phyloP scores from a whole-genome alignment of 345 rosid genomes.

The Viola odorata region DNA sequence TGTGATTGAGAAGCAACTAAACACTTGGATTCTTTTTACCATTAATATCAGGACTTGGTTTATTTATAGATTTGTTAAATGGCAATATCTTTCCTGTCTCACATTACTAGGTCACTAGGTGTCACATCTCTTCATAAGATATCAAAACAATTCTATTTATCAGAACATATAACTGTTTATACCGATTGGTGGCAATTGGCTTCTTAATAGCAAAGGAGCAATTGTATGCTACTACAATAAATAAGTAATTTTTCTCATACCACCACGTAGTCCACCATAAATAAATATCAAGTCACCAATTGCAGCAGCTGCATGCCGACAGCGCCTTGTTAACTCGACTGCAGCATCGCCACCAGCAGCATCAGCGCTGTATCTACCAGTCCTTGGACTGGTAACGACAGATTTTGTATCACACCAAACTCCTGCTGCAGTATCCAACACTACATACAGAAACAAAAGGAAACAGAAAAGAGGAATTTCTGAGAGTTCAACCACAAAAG shows the following conservation, averaged over 20 bases:
- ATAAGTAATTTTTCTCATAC: constrained; percentile 38
- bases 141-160: not conserved
- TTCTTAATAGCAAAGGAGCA: not conserved
- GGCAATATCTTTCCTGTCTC: not conserved
- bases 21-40: no score
- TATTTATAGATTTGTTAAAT: no score
- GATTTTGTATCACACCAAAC: constrained; percentile 99
- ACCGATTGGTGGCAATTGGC: not conserved
- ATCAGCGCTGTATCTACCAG: constrained; percentile 86
- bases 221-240: constrained; percentile 5
- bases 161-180: not conserved
- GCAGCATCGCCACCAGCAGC: constrained; percentile 99
- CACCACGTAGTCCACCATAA: constrained; percentile 99
- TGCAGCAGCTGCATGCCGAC: constrained; percentile 99
- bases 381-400: constrained; percentile 91
- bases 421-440: constrained; percentile 99
- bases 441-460: constrained; percentile 35
- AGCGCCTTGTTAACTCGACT: constrained; percentile 95
- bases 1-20: no score
- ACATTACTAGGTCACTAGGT: not conserved
- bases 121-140: not conserved
- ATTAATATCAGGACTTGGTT: no score
- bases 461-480: no score
- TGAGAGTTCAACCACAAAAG: no score
- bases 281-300: constrained; percentile 89